Evolutionary conservation across 306 rosid genomes (phyloP).

Genomic region (Phaseolus lunatus): DNA sequence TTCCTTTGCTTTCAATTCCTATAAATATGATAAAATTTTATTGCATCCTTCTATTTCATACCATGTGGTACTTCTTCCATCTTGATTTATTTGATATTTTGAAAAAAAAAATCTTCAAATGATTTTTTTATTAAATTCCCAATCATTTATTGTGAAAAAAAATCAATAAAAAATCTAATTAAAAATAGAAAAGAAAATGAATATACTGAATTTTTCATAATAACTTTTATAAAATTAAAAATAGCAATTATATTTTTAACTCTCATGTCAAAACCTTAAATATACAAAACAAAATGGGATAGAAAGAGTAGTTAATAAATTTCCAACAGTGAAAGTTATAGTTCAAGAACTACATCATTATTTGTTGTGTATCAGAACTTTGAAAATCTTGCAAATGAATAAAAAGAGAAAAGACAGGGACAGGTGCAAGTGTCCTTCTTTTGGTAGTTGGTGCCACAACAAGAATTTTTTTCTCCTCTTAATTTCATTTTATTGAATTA

Average conservation of each 20-base stretch:
- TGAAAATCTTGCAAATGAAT: constrained; percentile 20
- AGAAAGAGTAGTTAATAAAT: background rate
- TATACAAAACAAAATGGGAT: background rate
- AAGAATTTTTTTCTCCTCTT: background rate
- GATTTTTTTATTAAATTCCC: no score
- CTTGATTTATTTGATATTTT: no score
- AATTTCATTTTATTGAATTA: constrained; percentile 34
- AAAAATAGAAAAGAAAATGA: no score
- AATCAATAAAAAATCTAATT: no score
- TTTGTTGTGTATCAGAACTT: background rate
- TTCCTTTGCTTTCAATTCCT: constrained; percentile 3
- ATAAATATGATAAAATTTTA: no score
- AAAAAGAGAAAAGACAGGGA: constrained; percentile 7
- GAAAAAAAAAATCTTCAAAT: no score
- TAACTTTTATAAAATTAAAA: no score
- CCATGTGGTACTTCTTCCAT: no score
- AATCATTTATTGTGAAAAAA: no score
- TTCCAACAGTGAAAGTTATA: background rate
- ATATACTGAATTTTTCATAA: no score
- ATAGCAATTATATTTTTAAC: background rate
- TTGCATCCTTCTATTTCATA: no score
- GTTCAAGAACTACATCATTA: background rate
- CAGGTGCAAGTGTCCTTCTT: constrained; percentile 42
- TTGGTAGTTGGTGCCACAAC: constrained; percentile 43
- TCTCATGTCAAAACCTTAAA: background rate